These are phyloP conservation scores for Hibiscus syriacus DNA, from an alignment of 345 rosid species.

Conservation along the genomic window DNA sequence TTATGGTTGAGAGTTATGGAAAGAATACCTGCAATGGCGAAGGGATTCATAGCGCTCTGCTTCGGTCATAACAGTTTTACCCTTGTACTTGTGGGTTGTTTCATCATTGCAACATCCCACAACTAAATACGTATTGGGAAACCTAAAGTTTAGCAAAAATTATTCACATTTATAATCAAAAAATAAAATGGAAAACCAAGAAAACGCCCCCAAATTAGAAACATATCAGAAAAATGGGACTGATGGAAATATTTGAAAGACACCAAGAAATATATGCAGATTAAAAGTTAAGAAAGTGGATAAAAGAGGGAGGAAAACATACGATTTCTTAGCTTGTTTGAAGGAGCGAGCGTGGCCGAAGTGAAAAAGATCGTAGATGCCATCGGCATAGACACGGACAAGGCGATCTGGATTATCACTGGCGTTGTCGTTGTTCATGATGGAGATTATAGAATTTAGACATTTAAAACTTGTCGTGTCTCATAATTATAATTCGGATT, in stretches of 20 bases:
- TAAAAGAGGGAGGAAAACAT: constrained; percentile 12
- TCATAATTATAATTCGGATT: not conserved
- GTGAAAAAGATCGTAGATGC: constrained; percentile 98
- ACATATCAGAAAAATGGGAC: not conserved
- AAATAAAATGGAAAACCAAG: too few species aligned
- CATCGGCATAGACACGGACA: constrained; percentile 83
- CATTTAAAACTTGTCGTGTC: not conserved
- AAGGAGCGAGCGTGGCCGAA: constrained; percentile 96
- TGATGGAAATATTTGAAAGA: not conserved
- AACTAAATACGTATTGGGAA: constrained; percentile 67
- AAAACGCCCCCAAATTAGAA: not conserved
- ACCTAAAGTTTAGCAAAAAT: constrained; percentile 31
- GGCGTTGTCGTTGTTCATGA: not conserved
- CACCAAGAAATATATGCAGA: not conserved
- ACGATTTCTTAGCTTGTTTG: constrained; percentile 92
- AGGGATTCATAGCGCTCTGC: constrained; percentile 86
- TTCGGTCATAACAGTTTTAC: constrained; percentile 86
- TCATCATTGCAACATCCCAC: constrained; percentile 95
- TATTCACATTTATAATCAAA: not conserved
- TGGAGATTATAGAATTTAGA: not conserved
- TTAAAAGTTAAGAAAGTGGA: not conserved
- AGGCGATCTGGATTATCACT: constrained; percentile 19
- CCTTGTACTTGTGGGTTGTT: constrained; percentile 72
- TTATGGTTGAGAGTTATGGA: not conserved
- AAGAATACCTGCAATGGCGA: constrained; percentile 93